phyloP scores from a whole-genome alignment of 306 rosid genomes.

The Quercus mongolica region DNA sequence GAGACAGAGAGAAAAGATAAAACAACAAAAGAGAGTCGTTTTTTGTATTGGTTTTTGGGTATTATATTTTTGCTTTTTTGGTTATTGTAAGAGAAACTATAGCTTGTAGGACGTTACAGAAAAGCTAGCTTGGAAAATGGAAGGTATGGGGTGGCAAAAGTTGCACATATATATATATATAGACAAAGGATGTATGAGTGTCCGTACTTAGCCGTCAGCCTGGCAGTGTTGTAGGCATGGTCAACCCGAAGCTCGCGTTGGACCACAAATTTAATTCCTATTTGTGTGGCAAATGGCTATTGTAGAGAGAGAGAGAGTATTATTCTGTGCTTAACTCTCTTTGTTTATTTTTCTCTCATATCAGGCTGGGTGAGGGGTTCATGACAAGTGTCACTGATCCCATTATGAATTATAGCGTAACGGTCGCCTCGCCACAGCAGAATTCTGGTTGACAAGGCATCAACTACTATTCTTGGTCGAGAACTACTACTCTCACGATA shows the following conservation, averaged over 20 bases:
- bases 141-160: slow-evolving; percentile 44
- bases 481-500: too few species aligned
- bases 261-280: slow-evolving; percentile 26
- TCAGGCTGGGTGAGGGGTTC: not conserved
- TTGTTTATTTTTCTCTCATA: not conserved
- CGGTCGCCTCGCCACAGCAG: too few species aligned
- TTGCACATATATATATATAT: slow-evolving; percentile 35
- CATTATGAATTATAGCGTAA: too few species aligned
- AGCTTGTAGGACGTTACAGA: not conserved
- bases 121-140: slow-evolving; percentile 35
- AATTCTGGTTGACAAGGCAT: too few species aligned
- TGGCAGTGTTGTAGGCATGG: slow-evolving; percentile 22
- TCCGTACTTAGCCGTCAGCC: slow-evolving; percentile 35
- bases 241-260: slow-evolving; percentile 56
- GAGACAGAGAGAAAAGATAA: slow-evolving; percentile 8
- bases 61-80: not conserved
- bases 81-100: slow-evolving; percentile 2
- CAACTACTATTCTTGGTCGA: too few species aligned
- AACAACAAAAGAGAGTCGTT: not conserved
- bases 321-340: not conserved
- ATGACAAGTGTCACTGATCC: slow-evolving; percentile 12
- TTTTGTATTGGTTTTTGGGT: not conserved
- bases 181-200: not conserved
- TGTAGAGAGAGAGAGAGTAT: not conserved
- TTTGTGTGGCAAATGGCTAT: not conserved